These are phyloP conservation scores for Podosphaera xanthii DNA, from an alignment of 2,329 filamentous ascomycete species.

Conservation along the genomic window DNA sequence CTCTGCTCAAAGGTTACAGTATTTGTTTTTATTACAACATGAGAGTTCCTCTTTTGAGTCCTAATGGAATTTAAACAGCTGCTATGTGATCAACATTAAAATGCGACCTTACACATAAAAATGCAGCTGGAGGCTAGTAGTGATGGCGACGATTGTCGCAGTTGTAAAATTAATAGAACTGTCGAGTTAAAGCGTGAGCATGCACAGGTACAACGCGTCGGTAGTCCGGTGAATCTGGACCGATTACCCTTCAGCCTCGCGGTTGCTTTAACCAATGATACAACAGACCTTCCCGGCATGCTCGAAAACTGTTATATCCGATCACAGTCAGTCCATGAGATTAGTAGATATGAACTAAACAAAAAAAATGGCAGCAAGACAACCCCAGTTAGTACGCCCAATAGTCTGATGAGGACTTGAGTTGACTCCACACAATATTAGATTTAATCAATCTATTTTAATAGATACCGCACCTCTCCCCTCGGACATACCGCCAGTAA, in stretches of 20 bases:
- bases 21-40: background rate
- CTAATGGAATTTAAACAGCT: background rate
- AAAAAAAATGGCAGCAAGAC: conserved; percentile 14
- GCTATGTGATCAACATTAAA: too few species aligned
- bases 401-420: background rate
- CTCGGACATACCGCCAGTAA: conserved; percentile 71
- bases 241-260: too few species aligned
- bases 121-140: too few species aligned
- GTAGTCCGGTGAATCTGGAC: too few species aligned
- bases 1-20: conserved; percentile 1
- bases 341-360: background rate
- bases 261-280: too few species aligned
- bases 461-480: conserved; percentile 93
- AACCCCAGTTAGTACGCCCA: conserved; percentile 9
- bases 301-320: background rate
- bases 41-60: background rate
- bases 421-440: conserved; percentile 22
- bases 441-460: conserved; percentile 85
- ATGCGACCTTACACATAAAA: too few species aligned
- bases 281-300: too few species aligned
- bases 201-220: too few species aligned
- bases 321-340: background rate
- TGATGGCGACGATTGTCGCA: too few species aligned
- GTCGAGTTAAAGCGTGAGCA: too few species aligned
- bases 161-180: too few species aligned